These are phyloP conservation scores for Bryoglossum gracile DNA, from an alignment of 495 filamentous ascomycete genomes.

Conservation along the genomic window DNA sequence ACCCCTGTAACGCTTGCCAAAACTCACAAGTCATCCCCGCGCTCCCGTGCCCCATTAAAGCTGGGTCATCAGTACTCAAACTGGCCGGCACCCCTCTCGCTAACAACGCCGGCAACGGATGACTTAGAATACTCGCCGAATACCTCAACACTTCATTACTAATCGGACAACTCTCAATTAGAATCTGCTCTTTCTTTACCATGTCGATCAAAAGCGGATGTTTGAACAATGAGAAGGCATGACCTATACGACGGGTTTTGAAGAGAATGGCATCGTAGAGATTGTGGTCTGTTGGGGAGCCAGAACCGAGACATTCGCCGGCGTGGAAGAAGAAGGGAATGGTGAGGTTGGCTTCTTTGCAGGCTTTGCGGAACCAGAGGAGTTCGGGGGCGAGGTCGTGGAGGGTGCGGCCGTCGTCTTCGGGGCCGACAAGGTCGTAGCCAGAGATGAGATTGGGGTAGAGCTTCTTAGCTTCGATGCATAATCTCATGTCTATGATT, in stretches of 20 bases:
- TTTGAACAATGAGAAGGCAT: constrained; percentile 79
- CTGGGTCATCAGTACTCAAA: constrained; percentile 80
- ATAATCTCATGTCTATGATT: constrained; percentile 60
- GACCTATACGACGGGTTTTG: constrained; percentile 78
- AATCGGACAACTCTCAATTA: constrained; percentile 80
- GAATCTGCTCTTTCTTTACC: constrained; percentile 74
- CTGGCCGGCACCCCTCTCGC: constrained; percentile 70
- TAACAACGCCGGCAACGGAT: constrained; percentile 75
- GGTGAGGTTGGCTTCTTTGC: constrained; percentile 61
- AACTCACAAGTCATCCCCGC: constrained; percentile 78
- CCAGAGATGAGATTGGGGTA: constrained; percentile 75
- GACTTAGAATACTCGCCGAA: constrained; percentile 61
- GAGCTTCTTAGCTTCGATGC: constrained; percentile 64
- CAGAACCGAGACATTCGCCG: constrained; percentile 73
- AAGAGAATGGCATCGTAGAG: constrained; percentile 84
- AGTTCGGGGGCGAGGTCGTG: constrained; percentile 70
- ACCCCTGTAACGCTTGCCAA: constrained; percentile 63
- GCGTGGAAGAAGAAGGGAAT: constrained; percentile 95
- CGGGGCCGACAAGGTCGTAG: constrained; percentile 81
- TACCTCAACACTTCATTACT: constrained; percentile 78
- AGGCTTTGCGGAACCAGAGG: constrained; percentile 83
- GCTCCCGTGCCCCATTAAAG: constrained; percentile 64
- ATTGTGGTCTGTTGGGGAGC: constrained; percentile 67
- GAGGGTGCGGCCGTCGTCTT: constrained; percentile 70
- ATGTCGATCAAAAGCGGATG: constrained; percentile 82